Conservation (phyloP, 139 green algal genomes). For the Nannochloris sp. region DNA sequence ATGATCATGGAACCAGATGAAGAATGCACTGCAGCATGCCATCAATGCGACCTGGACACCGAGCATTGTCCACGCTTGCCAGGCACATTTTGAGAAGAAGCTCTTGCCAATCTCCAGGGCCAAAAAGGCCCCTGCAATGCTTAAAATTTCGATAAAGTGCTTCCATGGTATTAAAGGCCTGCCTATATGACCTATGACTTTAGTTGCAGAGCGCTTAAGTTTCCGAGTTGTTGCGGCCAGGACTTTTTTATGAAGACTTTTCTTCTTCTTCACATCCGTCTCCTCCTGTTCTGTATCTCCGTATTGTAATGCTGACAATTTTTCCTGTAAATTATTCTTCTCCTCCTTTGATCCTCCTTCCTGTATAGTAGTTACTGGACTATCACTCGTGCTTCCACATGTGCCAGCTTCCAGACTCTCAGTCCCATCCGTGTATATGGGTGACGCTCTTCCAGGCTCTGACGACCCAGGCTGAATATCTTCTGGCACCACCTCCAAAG, state of each 20-base stretch:
- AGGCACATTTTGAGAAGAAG: slow-evolving; percentile 8
- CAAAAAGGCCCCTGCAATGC: background rate
- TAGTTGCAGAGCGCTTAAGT: too few species aligned
- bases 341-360: background rate
- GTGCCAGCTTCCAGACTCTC: background rate
- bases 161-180: slow-evolving; percentile 4
- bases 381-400: background rate
- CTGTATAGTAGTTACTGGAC: background rate
- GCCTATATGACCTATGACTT: background rate
- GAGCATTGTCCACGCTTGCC: slow-evolving; percentile 7
- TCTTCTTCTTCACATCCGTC: background rate
- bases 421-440: too few species aligned
- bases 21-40: background rate
- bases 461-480: background rate
- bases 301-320: background rate
- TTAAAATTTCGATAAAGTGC: slow-evolving; percentile 2
- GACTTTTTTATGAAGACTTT: background rate
- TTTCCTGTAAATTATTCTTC: background rate
- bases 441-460: too few species aligned
- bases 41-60: slow-evolving; percentile 7
- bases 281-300: background rate
- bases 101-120: slow-evolving; percentile 13
- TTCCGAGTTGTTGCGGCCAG: too few species aligned
- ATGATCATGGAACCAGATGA: background rate
- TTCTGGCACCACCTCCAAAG: background rate